These are phyloP conservation scores for Mentha longifolia DNA, from an alignment of 257 asterid genomes.

Conservation along the genomic window DNA sequence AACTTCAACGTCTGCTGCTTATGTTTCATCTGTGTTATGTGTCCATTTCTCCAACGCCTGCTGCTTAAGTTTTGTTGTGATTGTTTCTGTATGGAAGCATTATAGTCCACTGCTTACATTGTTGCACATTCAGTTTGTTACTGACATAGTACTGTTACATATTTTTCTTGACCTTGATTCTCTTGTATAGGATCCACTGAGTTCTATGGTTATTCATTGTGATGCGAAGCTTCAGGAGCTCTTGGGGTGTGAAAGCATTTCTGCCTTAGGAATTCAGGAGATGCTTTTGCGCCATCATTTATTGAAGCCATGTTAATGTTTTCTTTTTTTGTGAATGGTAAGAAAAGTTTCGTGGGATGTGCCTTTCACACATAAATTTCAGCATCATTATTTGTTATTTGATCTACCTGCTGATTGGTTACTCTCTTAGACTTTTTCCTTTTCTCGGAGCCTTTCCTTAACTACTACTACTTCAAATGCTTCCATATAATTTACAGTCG, in stretches of 20 bases:
- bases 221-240: conserved; percentile 64
- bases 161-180: conserved; percentile 27
- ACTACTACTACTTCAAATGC: neutral
- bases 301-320: conserved; percentile 41
- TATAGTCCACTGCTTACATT: neutral
- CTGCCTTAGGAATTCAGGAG: conserved; percentile 61
- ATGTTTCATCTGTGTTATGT: neutral
- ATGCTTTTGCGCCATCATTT: conserved; percentile 55
- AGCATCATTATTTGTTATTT: neutral
- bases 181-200: conserved; percentile 53
- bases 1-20: too few relatives aligned
- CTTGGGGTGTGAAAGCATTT: conserved; percentile 60
- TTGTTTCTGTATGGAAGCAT: neutral
- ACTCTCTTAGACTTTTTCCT: neutral
- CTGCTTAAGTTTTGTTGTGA: neutral
- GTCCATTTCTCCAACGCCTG: neutral
- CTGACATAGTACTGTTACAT: neutral
- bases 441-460: too few relatives aligned
- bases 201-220: conserved; percentile 52
- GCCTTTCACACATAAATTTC: conserved; percentile 1
- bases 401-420: conserved; percentile 9
- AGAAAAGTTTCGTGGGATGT: conserved; percentile 16
- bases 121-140: conserved; percentile 14
- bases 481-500: neutral
- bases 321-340: conserved; percentile 43